Evolutionary conservation across 2,329 filamentous ascomycete genomes (phyloP).

Genomic region (Botrytis fragariae): DNA sequence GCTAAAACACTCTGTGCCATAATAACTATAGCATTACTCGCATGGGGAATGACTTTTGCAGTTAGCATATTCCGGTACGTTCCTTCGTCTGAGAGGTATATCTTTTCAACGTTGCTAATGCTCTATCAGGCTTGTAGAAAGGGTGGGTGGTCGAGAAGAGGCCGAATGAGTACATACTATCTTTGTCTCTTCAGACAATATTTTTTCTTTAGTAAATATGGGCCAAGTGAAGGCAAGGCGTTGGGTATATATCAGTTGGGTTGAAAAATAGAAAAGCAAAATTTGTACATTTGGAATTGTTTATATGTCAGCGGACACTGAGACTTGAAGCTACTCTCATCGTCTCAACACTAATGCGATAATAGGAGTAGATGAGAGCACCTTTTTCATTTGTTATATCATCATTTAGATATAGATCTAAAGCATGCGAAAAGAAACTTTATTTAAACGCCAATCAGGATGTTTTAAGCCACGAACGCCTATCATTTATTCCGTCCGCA

Average conservation of each 20-base stretch:
- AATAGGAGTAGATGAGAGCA: slow-evolving; percentile 2
- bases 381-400: slow-evolving; percentile 4
- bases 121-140: slow-evolving; percentile 51
- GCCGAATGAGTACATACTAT: slow-evolving; percentile 27
- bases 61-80: slow-evolving; percentile 73
- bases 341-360: slow-evolving; percentile 8
- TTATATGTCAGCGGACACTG: slow-evolving; percentile 2
- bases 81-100: background rate
- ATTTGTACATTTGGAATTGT: slow-evolving; percentile 15
- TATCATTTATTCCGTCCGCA: background rate
- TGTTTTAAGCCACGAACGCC: slow-evolving; percentile 4
- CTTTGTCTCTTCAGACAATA: slow-evolving; percentile 7
- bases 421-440: background rate
- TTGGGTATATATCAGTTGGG: slow-evolving; percentile 9
- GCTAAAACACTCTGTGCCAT: slow-evolving; percentile 74
- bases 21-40: slow-evolving; percentile 74
- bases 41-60: slow-evolving; percentile 89
- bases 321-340: slow-evolving; percentile 6
- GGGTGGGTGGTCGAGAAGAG: slow-evolving; percentile 55
- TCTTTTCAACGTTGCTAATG: slow-evolving; percentile 34
- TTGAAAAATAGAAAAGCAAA: slow-evolving; percentile 15
- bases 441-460: slow-evolving; percentile 1
- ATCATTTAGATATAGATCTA: slow-evolving; percentile 5
- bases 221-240: slow-evolving; percentile 13
- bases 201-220: slow-evolving; percentile 14